phyloP scores from a whole-genome alignment of 2,329 filamentous ascomycete genomes.

The Trichoderma sp. region DNA sequence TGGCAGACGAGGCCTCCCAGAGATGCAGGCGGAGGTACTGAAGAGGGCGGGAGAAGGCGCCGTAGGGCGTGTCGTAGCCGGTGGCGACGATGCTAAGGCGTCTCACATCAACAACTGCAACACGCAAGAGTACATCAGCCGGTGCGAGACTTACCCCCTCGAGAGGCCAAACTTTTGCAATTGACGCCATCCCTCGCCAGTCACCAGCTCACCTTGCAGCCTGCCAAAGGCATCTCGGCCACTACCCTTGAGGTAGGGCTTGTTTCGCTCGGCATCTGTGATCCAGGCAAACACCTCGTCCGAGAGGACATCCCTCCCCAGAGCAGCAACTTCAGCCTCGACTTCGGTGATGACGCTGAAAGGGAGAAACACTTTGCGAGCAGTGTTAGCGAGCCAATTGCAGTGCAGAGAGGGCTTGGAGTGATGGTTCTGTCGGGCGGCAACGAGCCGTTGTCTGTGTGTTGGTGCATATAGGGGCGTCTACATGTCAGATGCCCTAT shows the following conservation, averaged over 20 bases:
- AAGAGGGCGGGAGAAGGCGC: constrained; percentile 56
- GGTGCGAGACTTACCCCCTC: constrained; percentile 47
- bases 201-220: constrained; percentile 61
- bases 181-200: constrained; percentile 66
- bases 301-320: constrained; percentile 57
- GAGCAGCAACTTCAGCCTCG: constrained; percentile 48
- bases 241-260: constrained; percentile 59
- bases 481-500: too few species aligned
- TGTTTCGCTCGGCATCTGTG: constrained; percentile 66
- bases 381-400: not conserved
- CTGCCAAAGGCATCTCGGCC: constrained; percentile 65
- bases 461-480: not conserved
- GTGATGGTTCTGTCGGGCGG: not conserved
- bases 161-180: constrained; percentile 61
- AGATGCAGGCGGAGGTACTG: constrained; percentile 62
- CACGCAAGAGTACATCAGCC: not conserved
- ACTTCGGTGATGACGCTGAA: constrained; percentile 43
- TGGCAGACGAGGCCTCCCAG: constrained; percentile 61
- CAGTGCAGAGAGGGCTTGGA: not conserved
- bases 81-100: constrained; percentile 54
- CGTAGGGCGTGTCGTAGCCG: constrained; percentile 59
- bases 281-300: constrained; percentile 59
- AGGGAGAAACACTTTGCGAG: constrained; percentile 52
- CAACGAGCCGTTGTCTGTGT: not conserved
- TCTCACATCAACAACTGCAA: not conserved